Conservation (phyloP, 1,139 yeast species). For the Taphrina flavorubra region DNA sequence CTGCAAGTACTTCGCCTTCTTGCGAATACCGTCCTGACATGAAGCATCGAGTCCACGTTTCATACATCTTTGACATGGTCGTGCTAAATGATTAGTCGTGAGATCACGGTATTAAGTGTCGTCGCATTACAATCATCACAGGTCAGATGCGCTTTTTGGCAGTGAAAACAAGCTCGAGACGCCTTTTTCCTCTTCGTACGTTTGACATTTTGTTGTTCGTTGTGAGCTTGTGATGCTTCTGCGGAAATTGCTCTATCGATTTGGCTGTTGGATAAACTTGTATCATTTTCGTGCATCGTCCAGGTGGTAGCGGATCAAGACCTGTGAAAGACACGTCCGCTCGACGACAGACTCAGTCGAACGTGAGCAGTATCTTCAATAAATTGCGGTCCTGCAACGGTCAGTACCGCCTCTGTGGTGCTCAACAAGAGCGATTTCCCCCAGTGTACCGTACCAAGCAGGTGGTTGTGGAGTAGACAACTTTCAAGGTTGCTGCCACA, state of each 20-base stretch:
- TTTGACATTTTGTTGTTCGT: slow-evolving; percentile 6
- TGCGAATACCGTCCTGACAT: slow-evolving; percentile 89
- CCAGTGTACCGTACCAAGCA: not conserved
- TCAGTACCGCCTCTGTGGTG: not conserved
- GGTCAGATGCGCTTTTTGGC: slow-evolving; percentile 87
- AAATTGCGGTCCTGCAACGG: no score
- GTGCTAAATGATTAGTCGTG: slow-evolving; percentile 41
- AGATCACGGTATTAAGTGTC: not conserved
- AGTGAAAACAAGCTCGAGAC: slow-evolving; percentile 85
- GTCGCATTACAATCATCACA: slow-evolving; percentile 63
- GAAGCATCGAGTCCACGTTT: slow-evolving; percentile 69
- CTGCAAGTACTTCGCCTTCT: slow-evolving; percentile 75
- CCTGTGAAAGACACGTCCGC: not conserved
- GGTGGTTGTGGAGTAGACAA: slow-evolving; percentile 7
- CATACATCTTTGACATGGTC: slow-evolving; percentile 86
- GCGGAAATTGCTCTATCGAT: not conserved
- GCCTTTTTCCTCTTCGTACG: slow-evolving; percentile 62
- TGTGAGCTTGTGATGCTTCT: not conserved
- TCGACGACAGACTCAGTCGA: not conserved
- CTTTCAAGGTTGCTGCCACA: not conserved
- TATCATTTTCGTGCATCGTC: not conserved
- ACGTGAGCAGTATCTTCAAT: no score
- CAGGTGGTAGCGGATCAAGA: not conserved
- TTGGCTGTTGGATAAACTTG: not conserved
- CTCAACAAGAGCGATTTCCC: not conserved